These are phyloP conservation scores for Solanum hybrid DNA, from an alignment of 305 asterid species.

Conservation along the genomic window DNA sequence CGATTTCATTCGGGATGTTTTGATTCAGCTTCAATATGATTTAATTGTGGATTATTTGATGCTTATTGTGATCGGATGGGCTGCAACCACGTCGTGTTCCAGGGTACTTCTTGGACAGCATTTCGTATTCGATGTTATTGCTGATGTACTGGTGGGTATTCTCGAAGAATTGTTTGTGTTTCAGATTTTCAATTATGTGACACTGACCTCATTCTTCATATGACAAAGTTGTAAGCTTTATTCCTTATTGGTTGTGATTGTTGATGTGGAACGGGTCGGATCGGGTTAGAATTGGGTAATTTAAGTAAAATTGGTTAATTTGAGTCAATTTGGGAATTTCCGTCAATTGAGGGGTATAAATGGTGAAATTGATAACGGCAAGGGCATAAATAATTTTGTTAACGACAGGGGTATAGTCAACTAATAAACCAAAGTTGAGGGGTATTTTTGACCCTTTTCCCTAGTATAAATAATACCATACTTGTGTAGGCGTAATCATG, in stretches of 20 bases:
- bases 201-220: constrained; percentile 28
- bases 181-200: constrained; percentile 38
- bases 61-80: constrained; percentile 48
- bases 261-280: neutral
- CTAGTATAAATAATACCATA: no score
- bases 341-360: no score
- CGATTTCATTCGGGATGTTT: constrained; percentile 16
- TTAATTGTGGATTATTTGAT: constrained; percentile 28
- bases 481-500: no score
- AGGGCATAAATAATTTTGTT: no score
- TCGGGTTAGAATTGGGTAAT: no score
- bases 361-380: no score
- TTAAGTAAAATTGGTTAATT: no score
- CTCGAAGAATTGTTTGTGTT: constrained; percentile 51
- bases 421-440: no score
- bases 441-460: no score
- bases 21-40: constrained; percentile 12
- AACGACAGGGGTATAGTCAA: no score
- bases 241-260: neutral
- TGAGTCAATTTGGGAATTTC: no score
- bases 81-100: constrained; percentile 52
- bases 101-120: constrained; percentile 84
- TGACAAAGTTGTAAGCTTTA: constrained; percentile 34
- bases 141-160: constrained; percentile 57
- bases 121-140: constrained; percentile 64